Evolutionary conservation across 768 basidiomycete species (phyloP).

Genomic region (Lactarius tabidus): DNA sequence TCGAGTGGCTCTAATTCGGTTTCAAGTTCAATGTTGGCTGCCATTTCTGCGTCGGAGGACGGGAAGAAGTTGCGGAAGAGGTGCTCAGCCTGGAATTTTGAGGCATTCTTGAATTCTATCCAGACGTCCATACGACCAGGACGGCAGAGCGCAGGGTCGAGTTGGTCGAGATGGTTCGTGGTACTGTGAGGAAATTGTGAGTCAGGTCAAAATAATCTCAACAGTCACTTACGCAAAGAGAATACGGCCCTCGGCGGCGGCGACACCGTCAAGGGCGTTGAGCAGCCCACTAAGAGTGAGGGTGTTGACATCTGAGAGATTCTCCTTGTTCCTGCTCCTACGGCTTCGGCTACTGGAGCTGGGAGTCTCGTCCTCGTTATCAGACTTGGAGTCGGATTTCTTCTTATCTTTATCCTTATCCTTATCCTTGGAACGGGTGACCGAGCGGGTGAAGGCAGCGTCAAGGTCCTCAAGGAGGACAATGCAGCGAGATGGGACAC

Average conservation of each 20-base stretch:
- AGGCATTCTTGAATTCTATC: conserved; percentile 86
- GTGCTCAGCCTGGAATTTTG: conserved; percentile 79
- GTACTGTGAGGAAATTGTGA: conserved; percentile 47
- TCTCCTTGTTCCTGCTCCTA: conserved; percentile 48
- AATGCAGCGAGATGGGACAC: conserved; percentile 80
- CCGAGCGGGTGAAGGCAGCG: conserved; percentile 79
- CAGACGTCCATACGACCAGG: conserved; percentile 92
- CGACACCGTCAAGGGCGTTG: conserved; percentile 84
- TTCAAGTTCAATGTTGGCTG: conserved; percentile 32
- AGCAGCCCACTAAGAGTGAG: conserved; percentile 76
- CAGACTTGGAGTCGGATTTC: conserved; percentile 34
- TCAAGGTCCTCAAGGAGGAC: conserved; percentile 89
- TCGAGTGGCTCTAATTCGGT: conserved; percentile 47
- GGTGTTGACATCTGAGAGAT: conserved; percentile 74
- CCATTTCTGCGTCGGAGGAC: conserved; percentile 50
- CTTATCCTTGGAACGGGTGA: conserved; percentile 55
- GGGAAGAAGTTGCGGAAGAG: conserved; percentile 93
- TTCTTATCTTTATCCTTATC: conserved; percentile 42
- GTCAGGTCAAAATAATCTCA: not conserved
- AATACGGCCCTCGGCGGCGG: conserved; percentile 81
- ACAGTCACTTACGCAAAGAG: conserved; percentile 72
- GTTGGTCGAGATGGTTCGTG: conserved; percentile 85
- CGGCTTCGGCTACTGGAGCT: conserved; percentile 38
- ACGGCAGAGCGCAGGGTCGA: conserved; percentile 88
- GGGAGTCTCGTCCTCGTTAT: conserved; percentile 35